Evolutionary conservation across 169 alveolate species (phyloP).

Genomic region (Plasmodium vinckei): DNA sequence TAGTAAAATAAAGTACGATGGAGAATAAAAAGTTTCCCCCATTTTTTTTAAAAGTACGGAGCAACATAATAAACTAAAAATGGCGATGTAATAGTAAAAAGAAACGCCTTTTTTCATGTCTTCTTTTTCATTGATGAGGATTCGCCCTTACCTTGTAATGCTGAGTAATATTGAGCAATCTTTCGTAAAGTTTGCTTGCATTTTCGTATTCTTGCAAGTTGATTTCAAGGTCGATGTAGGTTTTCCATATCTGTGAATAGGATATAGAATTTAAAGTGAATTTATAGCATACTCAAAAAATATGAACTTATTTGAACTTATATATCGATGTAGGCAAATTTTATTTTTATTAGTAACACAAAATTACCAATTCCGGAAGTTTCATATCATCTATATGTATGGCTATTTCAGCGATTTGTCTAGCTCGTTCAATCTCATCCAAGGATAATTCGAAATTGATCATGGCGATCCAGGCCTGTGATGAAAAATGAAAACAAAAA

Average conservation of each 20-base stretch:
- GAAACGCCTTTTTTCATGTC: too few relatives aligned
- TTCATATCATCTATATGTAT: slow-evolving; percentile 89
- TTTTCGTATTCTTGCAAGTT: slow-evolving; percentile 81
- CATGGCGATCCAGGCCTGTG: slow-evolving; percentile 91
- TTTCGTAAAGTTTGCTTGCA: slow-evolving; percentile 91
- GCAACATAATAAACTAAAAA: too few relatives aligned
- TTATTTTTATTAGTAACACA: not conserved
- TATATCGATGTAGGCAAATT: not conserved
- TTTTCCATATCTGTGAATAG: slow-evolving; percentile 84
- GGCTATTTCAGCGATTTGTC: slow-evolving; percentile 92
- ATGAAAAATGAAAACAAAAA: not conserved
- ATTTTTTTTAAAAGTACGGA: not conserved
- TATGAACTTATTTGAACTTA: not conserved
- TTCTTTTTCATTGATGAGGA: too few relatives aligned
- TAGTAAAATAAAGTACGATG: not conserved
- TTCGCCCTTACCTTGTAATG: slow-evolving; percentile 87
- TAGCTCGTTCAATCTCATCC: slow-evolving; percentile 93
- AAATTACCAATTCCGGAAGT: slow-evolving; percentile 91
- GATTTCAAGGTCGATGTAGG: slow-evolving; percentile 87
- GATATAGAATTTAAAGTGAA: not conserved
- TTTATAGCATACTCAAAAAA: not conserved
- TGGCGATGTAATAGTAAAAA: too few relatives aligned
- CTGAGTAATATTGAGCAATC: slow-evolving; percentile 93
- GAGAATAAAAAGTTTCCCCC: not conserved
- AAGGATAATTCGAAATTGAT: slow-evolving; percentile 91